These are phyloP conservation scores for Kickxella alabastrina DNA, from an alignment of 192 early-diverging fungal species.

Conservation along the genomic window DNA sequence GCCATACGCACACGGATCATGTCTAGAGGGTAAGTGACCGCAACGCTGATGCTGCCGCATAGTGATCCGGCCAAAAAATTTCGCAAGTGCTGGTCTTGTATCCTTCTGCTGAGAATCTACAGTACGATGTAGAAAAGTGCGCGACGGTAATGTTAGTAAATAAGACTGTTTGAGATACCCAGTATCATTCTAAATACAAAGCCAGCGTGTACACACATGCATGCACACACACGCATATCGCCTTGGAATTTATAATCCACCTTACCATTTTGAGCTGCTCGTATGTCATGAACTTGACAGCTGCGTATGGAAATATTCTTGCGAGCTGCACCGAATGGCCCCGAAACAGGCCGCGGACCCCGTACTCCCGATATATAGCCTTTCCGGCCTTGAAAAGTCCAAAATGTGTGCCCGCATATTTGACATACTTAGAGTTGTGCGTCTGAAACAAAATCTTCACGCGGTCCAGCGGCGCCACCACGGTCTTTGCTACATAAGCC, in stretches of 20 bases:
- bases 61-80: constrained; percentile 81
- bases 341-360: constrained; percentile 81
- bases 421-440: constrained; percentile 65
- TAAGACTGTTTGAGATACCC: too few relatives aligned
- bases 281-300: constrained; percentile 95
- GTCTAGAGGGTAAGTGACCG: constrained; percentile 91
- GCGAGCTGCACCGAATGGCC: constrained; percentile 92
- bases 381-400: constrained; percentile 79
- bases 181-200: too few relatives aligned
- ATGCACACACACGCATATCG: too few relatives aligned
- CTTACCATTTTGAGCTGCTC: constrained; percentile 76
- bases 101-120: constrained; percentile 55
- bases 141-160: too few relatives aligned
- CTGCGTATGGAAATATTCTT: constrained; percentile 94
- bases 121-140: too few relatives aligned
- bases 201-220: too few relatives aligned
- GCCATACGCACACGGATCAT: constrained; percentile 91
- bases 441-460: constrained; percentile 86
- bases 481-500: constrained; percentile 62
- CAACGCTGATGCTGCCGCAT: constrained; percentile 80
- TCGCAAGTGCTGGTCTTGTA: constrained; percentile 61
- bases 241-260: too few relatives aligned
- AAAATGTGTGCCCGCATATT: constrained; percentile 50
- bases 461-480: constrained; percentile 77
- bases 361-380: constrained; percentile 69